phyloP scores from a whole-genome alignment of 1,284 basidiomycete species.

The Schizophyllum commune region DNA sequence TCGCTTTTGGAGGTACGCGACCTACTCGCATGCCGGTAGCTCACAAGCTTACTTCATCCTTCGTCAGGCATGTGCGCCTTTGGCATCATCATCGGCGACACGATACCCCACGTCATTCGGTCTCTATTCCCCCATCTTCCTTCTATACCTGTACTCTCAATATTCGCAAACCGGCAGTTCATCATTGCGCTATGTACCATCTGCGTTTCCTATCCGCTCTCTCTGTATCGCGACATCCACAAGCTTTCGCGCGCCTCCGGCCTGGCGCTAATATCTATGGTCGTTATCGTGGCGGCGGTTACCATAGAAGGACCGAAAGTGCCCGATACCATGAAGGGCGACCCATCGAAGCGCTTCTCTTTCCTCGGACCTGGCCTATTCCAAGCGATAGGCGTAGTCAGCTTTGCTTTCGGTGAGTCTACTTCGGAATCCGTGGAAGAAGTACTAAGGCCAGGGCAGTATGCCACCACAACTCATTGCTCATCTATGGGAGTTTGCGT shows the following conservation, averaged over 20 bases:
- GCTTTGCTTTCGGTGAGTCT: conserved; percentile 69
- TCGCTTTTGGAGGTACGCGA: conserved; percentile 86
- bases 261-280: conserved; percentile 87
- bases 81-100: conserved; percentile 93
- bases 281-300: conserved; percentile 88
- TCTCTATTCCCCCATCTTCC: conserved; percentile 77
- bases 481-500: conserved; percentile 90
- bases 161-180: conserved; percentile 84
- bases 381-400: conserved; percentile 92
- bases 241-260: conserved; percentile 91
- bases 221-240: conserved; percentile 94
- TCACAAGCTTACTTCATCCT: conserved; percentile 5
- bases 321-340: conserved; percentile 73
- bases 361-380: conserved; percentile 75
- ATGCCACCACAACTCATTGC: conserved; percentile 88
- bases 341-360: conserved; percentile 62
- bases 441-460: conserved; percentile 34
- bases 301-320: conserved; percentile 82
- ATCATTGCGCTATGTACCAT: conserved; percentile 82
- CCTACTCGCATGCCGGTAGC: conserved; percentile 1
- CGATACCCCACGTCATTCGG: conserved; percentile 90
- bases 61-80: conserved; percentile 87
- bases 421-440: too few species aligned
- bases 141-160: conserved; percentile 60
- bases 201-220: conserved; percentile 90